Conservation (phyloP, 768 basidiomycete species). For the Trametes meyenii region DNA sequence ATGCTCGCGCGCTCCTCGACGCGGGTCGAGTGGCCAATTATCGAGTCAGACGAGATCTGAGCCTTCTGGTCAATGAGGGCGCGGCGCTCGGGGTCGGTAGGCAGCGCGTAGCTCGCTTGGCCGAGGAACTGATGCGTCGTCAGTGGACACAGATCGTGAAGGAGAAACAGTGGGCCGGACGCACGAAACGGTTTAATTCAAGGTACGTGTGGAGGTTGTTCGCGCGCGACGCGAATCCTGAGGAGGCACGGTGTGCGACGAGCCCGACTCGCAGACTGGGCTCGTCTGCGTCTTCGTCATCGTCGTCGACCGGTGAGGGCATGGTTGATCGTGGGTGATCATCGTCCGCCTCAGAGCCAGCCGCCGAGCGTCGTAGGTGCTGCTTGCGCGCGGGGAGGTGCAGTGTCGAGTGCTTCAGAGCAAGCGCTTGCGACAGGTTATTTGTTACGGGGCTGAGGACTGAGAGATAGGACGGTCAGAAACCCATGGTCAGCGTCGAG, state of each 20-base stretch:
- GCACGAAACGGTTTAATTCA: conserved; percentile 79
- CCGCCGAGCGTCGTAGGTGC: conserved; percentile 7
- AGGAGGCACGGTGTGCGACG: conserved; percentile 54
- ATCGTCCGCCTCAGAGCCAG: conserved; percentile 30
- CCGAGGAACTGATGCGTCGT: conserved; percentile 49
- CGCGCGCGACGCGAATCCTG: conserved; percentile 65
- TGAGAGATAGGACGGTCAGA: conserved; percentile 23
- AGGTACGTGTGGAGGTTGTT: conserved; percentile 79
- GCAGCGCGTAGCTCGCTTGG: conserved; percentile 53
- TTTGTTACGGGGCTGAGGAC: conserved; percentile 52
- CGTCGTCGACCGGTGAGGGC: conserved; percentile 46
- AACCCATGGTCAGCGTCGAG: neutral
- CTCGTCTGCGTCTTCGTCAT: conserved; percentile 38
- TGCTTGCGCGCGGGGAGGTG: conserved; percentile 24
- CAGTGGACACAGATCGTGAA: neutral
- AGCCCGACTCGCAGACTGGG: conserved; percentile 67
- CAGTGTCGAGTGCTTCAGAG: conserved; percentile 64
- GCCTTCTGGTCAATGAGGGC: conserved; percentile 78
- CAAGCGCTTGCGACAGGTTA: conserved; percentile 48
- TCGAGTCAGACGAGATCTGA: conserved; percentile 81
- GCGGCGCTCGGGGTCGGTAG: conserved; percentile 62
- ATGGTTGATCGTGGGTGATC: conserved; percentile 40
- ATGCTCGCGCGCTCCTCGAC: conserved; percentile 80
- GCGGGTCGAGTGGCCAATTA: conserved; percentile 81
- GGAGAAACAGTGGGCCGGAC: conserved; percentile 27